Evolutionary conservation across 768 basidiomycete species (phyloP).

Genomic region (Amanita thiersii): DNA sequence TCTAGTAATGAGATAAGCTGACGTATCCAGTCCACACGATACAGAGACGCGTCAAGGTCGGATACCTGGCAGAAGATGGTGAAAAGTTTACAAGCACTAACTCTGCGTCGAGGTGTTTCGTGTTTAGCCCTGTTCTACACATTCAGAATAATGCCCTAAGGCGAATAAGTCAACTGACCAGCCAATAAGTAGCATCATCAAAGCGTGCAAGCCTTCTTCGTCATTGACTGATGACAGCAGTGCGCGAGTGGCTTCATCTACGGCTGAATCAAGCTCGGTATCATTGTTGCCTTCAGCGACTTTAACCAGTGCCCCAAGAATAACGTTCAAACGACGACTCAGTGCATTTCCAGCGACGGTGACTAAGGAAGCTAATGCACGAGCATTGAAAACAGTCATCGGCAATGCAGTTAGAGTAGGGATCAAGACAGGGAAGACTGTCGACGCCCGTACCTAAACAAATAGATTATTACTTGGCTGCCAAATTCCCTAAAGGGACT

Average conservation of each 20-base stretch:
- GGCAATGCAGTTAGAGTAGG: constrained; percentile 87
- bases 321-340: constrained; percentile 71
- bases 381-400: constrained; percentile 92
- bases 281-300: constrained; percentile 62
- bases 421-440: constrained; percentile 95
- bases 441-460: constrained; percentile 77
- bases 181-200: constrained; percentile 84
- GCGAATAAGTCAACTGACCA: constrained; percentile 46
- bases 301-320: constrained; percentile 74
- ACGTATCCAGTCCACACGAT: constrained; percentile 91
- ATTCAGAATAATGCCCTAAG: constrained; percentile 2
- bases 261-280: constrained; percentile 61
- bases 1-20: constrained; percentile 80
- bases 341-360: constrained; percentile 90
- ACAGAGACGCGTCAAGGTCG: constrained; percentile 72
- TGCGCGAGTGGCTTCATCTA: constrained; percentile 69
- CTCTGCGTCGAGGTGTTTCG: constrained; percentile 60
- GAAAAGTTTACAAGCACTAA: constrained; percentile 75
- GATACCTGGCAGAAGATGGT: constrained; percentile 78
- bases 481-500: constrained; percentile 19
- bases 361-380: constrained; percentile 83
- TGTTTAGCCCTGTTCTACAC: constrained; percentile 64
- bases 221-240: constrained; percentile 77
- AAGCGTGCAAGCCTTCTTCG: constrained; percentile 78
- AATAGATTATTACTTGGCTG: neutral